Conservation (phyloP, 305 asterid species). For the Andrographis paniculata region DNA sequence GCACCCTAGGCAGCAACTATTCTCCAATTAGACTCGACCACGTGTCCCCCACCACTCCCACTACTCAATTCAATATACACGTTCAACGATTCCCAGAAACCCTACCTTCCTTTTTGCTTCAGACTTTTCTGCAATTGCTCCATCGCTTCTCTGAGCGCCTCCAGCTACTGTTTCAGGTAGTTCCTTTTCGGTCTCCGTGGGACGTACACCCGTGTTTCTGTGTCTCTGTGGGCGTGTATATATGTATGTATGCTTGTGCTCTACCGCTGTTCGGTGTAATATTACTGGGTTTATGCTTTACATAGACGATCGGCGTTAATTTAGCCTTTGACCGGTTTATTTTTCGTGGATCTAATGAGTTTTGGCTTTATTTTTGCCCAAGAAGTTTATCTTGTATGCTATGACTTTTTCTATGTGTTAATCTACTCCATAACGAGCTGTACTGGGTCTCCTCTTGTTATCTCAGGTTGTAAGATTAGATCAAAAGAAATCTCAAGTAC, state of each 20-base stretch:
- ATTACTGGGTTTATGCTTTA: constrained; percentile 5
- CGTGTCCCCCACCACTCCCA: constrained; percentile 16
- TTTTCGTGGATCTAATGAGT: constrained; percentile 18
- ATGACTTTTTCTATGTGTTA: neutral
- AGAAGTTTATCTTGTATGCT: neutral
- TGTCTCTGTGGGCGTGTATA: constrained; percentile 3
- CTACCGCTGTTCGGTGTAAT: constrained; percentile 1
- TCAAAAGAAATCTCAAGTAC: constrained; percentile 4
- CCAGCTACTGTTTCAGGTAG: constrained; percentile 32
- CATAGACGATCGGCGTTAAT: constrained; percentile 11
- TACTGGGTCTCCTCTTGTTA: neutral
- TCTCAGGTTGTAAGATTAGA: neutral
- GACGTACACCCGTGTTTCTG: neutral
- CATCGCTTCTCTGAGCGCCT: constrained; percentile 35
- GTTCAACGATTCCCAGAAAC: constrained; percentile 16
- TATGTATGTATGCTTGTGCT: constrained; percentile 7
- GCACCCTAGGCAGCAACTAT: neutral
- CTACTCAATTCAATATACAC: neutral
- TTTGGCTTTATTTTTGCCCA: neutral
- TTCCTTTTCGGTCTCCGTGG: constrained; percentile 4
- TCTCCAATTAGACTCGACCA: constrained; percentile 21
- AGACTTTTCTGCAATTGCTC: constrained; percentile 31
- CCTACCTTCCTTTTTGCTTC: constrained; percentile 19
- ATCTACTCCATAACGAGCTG: constrained; percentile 8
- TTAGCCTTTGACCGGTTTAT: constrained; percentile 23